Evolutionary conservation across 2,329 filamentous ascomycete genomes (phyloP).

Genomic region (Graphiopsis chlorocephala): DNA sequence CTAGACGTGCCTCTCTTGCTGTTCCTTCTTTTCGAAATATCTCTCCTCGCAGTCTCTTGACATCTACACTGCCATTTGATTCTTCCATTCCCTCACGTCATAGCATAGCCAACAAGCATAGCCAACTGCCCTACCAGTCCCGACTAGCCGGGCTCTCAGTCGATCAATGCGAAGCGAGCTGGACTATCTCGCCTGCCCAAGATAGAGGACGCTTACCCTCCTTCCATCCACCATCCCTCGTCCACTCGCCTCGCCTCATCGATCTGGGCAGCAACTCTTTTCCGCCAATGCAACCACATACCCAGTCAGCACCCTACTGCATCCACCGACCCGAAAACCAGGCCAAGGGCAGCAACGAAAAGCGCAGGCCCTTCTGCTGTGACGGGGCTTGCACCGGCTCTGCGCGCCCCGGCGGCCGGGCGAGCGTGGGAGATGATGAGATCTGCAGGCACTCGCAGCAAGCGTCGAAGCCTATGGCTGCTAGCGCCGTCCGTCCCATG

Average conservation of each 20-base stretch:
- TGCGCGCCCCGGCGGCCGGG: not conserved
- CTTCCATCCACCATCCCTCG: not conserved
- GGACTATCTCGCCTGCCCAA: not conserved
- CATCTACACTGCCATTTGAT: not conserved
- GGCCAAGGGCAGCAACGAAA: not conserved
- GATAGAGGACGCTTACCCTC: constrained; percentile 1
- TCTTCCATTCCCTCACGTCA: not conserved
- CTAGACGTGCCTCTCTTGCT: not conserved
- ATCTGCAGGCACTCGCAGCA: constrained; percentile 8
- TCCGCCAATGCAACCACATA: not conserved
- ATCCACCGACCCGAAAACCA: not conserved
- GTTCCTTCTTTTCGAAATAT: not conserved
- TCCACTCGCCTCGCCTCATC: not conserved
- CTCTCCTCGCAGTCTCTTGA: not conserved
- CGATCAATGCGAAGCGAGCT: not conserved
- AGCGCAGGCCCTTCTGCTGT: not conserved
- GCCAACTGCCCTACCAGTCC: not conserved
- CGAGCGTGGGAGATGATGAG: not conserved
- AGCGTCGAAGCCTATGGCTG: not conserved
- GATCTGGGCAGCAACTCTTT: not conserved
- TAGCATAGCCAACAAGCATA: not conserved
- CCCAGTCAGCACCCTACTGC: not conserved
- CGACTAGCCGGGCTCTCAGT: not conserved
- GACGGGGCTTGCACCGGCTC: not conserved
- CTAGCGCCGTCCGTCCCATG: not conserved